phyloP scores from a whole-genome alignment of 345 rosid species.

The Geranium brycei region DNA sequence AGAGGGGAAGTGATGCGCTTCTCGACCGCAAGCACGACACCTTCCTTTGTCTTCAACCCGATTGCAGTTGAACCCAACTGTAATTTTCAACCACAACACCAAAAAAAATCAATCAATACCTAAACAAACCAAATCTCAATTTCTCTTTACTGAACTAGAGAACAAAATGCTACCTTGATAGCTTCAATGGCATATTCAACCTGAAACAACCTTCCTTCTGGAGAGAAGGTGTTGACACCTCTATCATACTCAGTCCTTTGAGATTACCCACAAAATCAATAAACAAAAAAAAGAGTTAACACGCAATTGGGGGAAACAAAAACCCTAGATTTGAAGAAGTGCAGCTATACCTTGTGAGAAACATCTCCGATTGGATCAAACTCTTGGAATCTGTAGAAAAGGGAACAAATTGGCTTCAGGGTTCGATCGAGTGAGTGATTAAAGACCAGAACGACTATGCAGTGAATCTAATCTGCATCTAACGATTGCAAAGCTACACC shows the following conservation, averaged over 20 bases:
- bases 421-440: not conserved
- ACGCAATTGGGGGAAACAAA: not conserved
- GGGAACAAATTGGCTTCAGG: not conserved
- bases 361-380: not conserved
- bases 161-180: constrained; percentile 50
- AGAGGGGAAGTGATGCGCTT: constrained; percentile 89
- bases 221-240: constrained; percentile 98
- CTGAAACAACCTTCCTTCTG: constrained; percentile 91
- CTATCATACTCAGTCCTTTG: constrained; percentile 94
- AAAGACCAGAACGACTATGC: not conserved
- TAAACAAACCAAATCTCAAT: not conserved
- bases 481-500: not conserved
- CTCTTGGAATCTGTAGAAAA: not conserved
- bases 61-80: constrained; percentile 97
- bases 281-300: no score
- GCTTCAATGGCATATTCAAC: constrained; percentile 99
- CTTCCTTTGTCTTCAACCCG: constrained; percentile 83
- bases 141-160: not conserved
- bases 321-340: not conserved
- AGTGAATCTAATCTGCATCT: not conserved
- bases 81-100: constrained; percentile 9
- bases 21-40: constrained; percentile 97
- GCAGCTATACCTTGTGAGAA: not conserved
- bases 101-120: not conserved
- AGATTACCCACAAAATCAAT: not conserved